Percentiles rank a stretch among this genome's conserved stretches.
phyloP scores from a whole-genome alignment of 2,329 filamentous ascomycete species.

The Fonsecaea nubica region DNA sequence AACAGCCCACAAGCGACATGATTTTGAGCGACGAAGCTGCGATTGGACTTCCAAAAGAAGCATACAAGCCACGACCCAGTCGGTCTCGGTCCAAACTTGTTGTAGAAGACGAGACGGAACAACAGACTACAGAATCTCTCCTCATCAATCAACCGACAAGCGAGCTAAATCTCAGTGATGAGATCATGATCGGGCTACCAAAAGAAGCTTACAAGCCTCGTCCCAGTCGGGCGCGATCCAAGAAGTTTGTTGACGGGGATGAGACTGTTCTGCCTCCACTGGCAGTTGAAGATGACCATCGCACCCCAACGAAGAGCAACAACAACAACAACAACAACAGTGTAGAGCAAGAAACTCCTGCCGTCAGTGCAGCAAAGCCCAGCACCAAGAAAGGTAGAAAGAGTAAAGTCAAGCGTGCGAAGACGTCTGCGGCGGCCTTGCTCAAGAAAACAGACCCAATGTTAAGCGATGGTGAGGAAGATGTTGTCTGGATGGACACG shows the following conservation, averaged over 20 bases:
- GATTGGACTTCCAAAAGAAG: constrained; percentile 39
- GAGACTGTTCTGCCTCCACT: background rate
- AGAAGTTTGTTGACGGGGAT: constrained; percentile 29
- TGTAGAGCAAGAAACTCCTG: constrained; percentile 16
- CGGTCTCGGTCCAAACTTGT: constrained; percentile 35
- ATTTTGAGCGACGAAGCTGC: constrained; percentile 36
- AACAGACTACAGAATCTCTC: constrained; percentile 12
- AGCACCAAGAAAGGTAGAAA: constrained; percentile 35
- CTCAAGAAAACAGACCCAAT: constrained; percentile 32
- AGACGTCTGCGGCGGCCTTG: constrained; percentile 37
- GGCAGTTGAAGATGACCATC: constrained; percentile 3
- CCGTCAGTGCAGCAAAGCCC: constrained; percentile 19
- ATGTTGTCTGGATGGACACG: constrained; percentile 39
- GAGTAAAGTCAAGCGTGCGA: constrained; percentile 40
- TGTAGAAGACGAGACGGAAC: constrained; percentile 20
- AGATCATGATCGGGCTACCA: constrained; percentile 39
- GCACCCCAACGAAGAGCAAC: constrained; percentile 13
- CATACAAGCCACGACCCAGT: constrained; percentile 41
- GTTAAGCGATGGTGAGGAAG: constrained; percentile 39
- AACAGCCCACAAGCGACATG: constrained; percentile 36
- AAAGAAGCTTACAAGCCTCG: constrained; percentile 40
- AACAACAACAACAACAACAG: background rate
- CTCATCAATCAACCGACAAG: constrained; percentile 32
- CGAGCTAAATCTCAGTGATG: constrained; percentile 37
- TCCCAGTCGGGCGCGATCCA: constrained; percentile 38